A percentile compares a stretch with the other conserved stretches of the same genome.
These are phyloP conservation scores for Aspergillus quadricinctus DNA, from an alignment of 2,329 filamentous ascomycete species.

Conservation along the genomic window DNA sequence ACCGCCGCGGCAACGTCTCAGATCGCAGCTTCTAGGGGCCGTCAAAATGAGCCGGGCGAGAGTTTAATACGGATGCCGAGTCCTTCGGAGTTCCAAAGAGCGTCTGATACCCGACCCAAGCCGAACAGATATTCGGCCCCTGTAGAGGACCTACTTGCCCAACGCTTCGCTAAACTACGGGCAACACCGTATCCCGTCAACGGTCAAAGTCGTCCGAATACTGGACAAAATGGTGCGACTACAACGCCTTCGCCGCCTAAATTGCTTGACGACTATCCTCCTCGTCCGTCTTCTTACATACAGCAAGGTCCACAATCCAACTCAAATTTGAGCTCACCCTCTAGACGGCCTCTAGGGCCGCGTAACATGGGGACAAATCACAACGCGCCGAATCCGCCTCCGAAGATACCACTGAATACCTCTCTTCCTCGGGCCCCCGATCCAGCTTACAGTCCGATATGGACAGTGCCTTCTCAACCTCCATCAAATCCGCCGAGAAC, in stretches of 20 bases:
- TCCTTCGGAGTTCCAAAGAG: conserved; percentile 34
- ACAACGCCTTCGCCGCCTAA: conserved; percentile 11
- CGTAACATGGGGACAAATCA: conserved; percentile 39
- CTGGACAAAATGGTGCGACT: conserved; percentile 9
- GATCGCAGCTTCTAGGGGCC: conserved; percentile 15
- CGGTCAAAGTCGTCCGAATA: conserved; percentile 5
- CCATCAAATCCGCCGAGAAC: conserved; percentile 36
- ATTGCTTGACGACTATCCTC: conserved; percentile 17
- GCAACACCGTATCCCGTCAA: conserved; percentile 18
- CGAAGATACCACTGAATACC: conserved; percentile 40
- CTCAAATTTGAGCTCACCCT: conserved; percentile 18
- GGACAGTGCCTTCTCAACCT: conserved; percentile 36
- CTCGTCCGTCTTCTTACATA: conserved; percentile 20
- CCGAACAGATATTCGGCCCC: conserved; percentile 23
- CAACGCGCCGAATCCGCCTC: conserved; percentile 34
- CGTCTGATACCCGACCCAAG: conserved; percentile 17
- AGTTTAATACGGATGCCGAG: conserved; percentile 37
- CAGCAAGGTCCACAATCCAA: conserved; percentile 14
- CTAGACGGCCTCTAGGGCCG: conserved; percentile 37
- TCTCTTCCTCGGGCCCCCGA: conserved; percentile 45
- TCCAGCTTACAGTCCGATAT: conserved; percentile 46
- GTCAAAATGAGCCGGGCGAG: conserved; percentile 18
- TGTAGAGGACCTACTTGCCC: conserved; percentile 34
- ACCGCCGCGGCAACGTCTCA: conserved; percentile 9
- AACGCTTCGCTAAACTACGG: conserved; percentile 40